phyloP scores from a whole-genome alignment of 352 stramenopile genomes.

The Blastocystis sp. region DNA sequence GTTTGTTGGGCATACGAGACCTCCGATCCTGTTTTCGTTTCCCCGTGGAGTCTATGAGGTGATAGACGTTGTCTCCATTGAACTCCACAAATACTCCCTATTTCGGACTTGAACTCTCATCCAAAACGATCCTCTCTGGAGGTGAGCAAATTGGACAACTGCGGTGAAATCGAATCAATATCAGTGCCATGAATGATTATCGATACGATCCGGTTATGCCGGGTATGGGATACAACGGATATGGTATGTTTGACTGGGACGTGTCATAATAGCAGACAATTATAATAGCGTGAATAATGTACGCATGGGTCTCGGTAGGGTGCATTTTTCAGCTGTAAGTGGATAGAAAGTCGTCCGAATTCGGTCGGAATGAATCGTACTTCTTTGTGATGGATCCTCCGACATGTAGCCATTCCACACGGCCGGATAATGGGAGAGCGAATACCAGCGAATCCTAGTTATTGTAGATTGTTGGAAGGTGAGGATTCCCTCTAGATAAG shows the following conservation, averaged over 20 bases:
- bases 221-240: background rate
- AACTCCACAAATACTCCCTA: background rate
- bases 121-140: too few relatives aligned
- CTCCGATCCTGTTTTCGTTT: too few relatives aligned
- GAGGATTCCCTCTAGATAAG: background rate
- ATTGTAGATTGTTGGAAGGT: background rate
- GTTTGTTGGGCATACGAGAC: background rate
- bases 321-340: background rate
- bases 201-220: background rate
- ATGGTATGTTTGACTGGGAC: background rate
- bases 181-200: background rate
- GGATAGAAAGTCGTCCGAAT: background rate
- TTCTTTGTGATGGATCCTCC: too few relatives aligned
- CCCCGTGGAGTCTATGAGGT: background rate
- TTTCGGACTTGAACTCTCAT: background rate
- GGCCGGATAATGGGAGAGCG: background rate
- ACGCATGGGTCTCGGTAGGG: background rate
- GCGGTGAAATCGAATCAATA: background rate
- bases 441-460: background rate
- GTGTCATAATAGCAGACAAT: background rate
- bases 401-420: background rate
- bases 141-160: too few relatives aligned
- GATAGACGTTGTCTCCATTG: background rate
- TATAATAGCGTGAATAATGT: background rate
- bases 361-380: background rate